Conservation (phyloP, 1,284 basidiomycete species). For the Fistulinella staudtii region DNA sequence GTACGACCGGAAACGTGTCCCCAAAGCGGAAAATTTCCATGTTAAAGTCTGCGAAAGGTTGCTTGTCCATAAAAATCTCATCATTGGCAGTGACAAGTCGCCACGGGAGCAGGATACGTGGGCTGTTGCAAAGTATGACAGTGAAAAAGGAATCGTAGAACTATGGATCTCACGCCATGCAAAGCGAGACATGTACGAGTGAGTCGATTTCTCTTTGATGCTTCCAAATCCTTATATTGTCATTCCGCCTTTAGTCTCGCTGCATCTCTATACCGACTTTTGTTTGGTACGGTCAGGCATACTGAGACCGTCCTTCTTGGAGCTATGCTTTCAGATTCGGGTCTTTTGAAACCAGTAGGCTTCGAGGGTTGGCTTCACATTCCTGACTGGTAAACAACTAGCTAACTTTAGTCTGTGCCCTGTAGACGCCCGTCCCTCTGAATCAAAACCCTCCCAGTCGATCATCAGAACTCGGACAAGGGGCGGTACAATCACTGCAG, state of each 20-base stretch:
- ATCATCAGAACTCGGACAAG: too few species aligned
- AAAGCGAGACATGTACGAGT: conserved; percentile 78
- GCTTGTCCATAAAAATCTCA: conserved; percentile 2
- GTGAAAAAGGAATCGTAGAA: background rate
- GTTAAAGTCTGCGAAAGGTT: conserved; percentile 1
- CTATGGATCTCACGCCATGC: background rate
- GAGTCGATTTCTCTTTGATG: conserved; percentile 35
- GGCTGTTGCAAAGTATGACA: background rate
- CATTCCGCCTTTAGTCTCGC: background rate
- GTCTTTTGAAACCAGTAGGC: conserved; percentile 76
- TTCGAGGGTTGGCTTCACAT: conserved; percentile 24
- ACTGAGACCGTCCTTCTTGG: conserved; percentile 83
- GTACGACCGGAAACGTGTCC: background rate
- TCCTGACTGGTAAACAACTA: background rate
- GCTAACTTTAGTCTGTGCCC: background rate
- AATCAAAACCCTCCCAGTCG: too few species aligned
- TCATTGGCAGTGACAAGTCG: background rate
- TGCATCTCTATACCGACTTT: conserved; percentile 62
- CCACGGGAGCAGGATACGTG: background rate
- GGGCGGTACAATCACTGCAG: too few species aligned
- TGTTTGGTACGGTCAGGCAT: conserved; percentile 68
- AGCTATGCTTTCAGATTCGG: conserved; percentile 85
- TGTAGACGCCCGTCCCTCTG: background rate
- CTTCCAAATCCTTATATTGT: background rate
- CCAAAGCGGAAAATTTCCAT: background rate